These are phyloP conservation scores for Leishmania turanica DNA, from an alignment of 208 protist genomes.

Conservation along the genomic window DNA sequence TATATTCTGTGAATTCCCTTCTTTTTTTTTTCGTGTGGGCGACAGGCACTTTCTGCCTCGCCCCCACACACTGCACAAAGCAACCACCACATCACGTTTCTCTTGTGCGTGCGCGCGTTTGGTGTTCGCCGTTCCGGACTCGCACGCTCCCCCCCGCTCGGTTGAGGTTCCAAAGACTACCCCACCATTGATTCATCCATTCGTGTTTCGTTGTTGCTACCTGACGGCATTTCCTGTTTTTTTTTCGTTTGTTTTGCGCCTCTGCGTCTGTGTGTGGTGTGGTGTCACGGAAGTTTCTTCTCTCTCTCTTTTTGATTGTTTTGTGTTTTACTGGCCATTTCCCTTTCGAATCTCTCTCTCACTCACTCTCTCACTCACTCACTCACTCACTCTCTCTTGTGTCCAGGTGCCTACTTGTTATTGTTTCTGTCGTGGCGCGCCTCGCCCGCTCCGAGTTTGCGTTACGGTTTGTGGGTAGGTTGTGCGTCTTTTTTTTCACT, in stretches of 20 bases:
- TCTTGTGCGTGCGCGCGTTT: neutral
- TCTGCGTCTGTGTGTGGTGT: neutral
- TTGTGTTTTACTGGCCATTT: neutral
- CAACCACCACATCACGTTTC: neutral
- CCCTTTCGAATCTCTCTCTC: neutral
- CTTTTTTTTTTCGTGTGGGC: neutral
- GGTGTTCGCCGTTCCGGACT: neutral
- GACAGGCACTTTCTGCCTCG: neutral
- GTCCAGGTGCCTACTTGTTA: neutral
- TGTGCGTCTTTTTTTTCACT: neutral
- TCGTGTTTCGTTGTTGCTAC: neutral
- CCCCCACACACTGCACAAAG: neutral
- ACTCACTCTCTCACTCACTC: too few species aligned
- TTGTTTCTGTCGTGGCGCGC: neutral
- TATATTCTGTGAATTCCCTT: neutral
- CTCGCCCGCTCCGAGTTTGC: neutral
- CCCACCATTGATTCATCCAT: neutral
- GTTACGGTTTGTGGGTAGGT: neutral
- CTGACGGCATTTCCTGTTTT: neutral
- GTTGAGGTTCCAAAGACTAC: neutral
- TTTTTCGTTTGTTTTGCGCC: neutral
- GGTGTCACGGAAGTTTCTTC: neutral
- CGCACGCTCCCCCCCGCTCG: neutral
- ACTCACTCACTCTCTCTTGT: neutral
- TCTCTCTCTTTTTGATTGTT: neutral